Percentiles rank a stretch among this genome's conserved stretches.
These are phyloP conservation scores for Hymenoscyphus albidus DNA, from an alignment of 2,329 filamentous ascomycete genomes.

Conservation along the genomic window DNA sequence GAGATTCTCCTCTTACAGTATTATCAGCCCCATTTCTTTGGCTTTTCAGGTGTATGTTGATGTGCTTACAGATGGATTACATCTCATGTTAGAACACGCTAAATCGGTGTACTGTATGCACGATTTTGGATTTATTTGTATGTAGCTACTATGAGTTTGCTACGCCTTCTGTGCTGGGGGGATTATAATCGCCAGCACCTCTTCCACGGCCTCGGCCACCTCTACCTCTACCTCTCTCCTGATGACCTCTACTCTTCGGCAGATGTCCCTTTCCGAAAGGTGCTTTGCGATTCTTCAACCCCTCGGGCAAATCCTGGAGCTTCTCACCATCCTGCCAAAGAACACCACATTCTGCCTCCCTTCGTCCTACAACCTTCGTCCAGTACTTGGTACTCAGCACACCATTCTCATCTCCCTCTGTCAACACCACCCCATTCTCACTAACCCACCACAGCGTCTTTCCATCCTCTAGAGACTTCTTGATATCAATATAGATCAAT, in stretches of 20 bases:
- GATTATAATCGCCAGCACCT: background rate
- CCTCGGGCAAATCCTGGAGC: conserved; percentile 61
- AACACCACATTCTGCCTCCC: conserved; percentile 51
- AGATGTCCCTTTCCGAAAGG: conserved; percentile 38
- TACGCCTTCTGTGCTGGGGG: no score
- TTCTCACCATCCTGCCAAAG: conserved; percentile 69
- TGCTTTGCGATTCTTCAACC: conserved; percentile 49
- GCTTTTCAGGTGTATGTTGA: no score
- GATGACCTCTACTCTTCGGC: conserved; percentile 22
- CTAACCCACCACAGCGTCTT: conserved; percentile 72
- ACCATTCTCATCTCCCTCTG: conserved; percentile 48
- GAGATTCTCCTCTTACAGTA: background rate
- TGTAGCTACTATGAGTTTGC: no score
- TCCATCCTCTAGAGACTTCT: conserved; percentile 57
- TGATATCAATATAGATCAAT: conserved; percentile 72
- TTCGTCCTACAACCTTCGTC: conserved; percentile 63
- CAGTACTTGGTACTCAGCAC: conserved; percentile 42
- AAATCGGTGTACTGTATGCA: no score
- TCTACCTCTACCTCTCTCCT: conserved; percentile 25
- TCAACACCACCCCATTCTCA: conserved; percentile 73
- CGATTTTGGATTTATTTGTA: no score
- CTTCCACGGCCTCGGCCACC: background rate
- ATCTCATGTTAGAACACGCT: no score
- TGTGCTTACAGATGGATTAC: no score
- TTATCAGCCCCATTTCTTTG: background rate